These are phyloP conservation scores for Mortierella antarctica DNA, from an alignment of 192 early-diverging fungal species.

Conservation along the genomic window DNA sequence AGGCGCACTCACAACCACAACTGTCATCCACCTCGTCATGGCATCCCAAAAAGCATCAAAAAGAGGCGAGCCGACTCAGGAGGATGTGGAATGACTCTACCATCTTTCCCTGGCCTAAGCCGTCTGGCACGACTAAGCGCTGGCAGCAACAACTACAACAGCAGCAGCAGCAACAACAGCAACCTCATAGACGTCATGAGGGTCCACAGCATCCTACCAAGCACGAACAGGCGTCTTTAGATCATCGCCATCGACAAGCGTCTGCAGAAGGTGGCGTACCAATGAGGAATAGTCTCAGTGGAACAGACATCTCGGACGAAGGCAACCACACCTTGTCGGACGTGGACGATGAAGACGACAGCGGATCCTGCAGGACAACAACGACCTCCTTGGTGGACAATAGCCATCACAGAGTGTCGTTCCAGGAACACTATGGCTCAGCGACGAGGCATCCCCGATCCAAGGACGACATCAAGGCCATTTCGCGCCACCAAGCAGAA, in stretches of 20 bases:
- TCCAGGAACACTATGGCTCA: slow-evolving; percentile 17
- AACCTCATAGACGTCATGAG: background rate
- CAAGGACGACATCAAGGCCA: slow-evolving; percentile 31
- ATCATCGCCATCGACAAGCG: background rate
- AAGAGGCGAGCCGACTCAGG: slow-evolving; percentile 32
- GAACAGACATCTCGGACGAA: slow-evolving; percentile 45
- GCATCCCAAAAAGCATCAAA: slow-evolving; percentile 38
- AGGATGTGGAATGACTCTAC: slow-evolving; percentile 48
- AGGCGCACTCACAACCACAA: slow-evolving; percentile 6
- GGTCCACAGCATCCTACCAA: background rate
- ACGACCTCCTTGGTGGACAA: background rate
- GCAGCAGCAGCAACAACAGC: background rate
- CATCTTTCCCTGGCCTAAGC: slow-evolving; percentile 37
- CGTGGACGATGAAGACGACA: slow-evolving; percentile 12
- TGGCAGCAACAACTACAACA: background rate
- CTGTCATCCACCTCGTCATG: slow-evolving; percentile 13
- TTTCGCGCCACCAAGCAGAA: slow-evolving; percentile 43
- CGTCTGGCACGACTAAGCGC: slow-evolving; percentile 4
- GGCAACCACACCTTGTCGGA: slow-evolving; percentile 38
- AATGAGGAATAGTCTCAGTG: slow-evolving; percentile 21
- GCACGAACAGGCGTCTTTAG: background rate
- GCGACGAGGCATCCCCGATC: slow-evolving; percentile 1
- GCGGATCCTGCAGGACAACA: background rate
- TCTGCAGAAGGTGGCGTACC: background rate
- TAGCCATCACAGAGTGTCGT: slow-evolving; percentile 10